Percentiles rank a stretch among this genome's conserved stretches.
Conservation (phyloP, 495 filamentous ascomycete genomes). For the Amniculicola lignicola region DNA sequence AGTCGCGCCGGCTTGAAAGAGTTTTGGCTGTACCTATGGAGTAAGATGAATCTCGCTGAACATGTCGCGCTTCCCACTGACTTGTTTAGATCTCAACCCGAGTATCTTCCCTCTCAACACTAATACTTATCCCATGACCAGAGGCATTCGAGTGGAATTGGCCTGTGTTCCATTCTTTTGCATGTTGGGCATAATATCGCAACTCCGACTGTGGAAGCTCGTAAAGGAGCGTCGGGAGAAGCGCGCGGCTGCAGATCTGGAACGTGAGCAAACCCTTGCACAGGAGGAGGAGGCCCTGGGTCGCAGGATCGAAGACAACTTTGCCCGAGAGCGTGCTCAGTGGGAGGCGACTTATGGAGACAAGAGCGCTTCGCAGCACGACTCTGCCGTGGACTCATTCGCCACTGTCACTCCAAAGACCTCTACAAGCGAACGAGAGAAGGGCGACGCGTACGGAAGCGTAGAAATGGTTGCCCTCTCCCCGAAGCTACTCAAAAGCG, state of each 20-base stretch:
- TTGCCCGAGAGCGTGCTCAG: conserved; percentile 61
- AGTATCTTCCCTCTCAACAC: conserved; percentile 74
- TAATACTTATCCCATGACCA: conserved; percentile 78
- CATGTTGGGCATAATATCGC: conserved; percentile 73
- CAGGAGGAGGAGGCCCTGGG: conserved; percentile 69
- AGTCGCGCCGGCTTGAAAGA: conserved; percentile 86
- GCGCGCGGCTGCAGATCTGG: conserved; percentile 54
- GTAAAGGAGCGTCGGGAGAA: conserved; percentile 67
- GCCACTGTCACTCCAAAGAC: conserved; percentile 52
- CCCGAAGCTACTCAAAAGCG: conserved; percentile 1
- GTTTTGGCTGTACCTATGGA: conserved; percentile 95
- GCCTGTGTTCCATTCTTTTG: conserved; percentile 73
- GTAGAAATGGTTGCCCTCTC: conserved; percentile 26
- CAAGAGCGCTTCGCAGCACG: conserved; percentile 41
- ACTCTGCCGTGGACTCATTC: conserved; percentile 54
- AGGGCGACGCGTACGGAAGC: conserved; percentile 26
- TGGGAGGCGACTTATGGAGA: conserved; percentile 83
- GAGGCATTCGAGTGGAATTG: conserved; percentile 80
- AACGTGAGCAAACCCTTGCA: conserved; percentile 59
- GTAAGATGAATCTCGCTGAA: conserved; percentile 45
- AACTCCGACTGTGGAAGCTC: conserved; percentile 85
- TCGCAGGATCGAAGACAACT: conserved; percentile 63
- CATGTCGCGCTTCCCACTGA: conserved; percentile 18
- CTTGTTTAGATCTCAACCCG: conserved; percentile 62
- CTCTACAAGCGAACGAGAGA: conserved; percentile 39